Evolutionary conservation across 2,329 filamentous ascomycete species (phyloP).

Genomic region (Colletotrichum camelliae): DNA sequence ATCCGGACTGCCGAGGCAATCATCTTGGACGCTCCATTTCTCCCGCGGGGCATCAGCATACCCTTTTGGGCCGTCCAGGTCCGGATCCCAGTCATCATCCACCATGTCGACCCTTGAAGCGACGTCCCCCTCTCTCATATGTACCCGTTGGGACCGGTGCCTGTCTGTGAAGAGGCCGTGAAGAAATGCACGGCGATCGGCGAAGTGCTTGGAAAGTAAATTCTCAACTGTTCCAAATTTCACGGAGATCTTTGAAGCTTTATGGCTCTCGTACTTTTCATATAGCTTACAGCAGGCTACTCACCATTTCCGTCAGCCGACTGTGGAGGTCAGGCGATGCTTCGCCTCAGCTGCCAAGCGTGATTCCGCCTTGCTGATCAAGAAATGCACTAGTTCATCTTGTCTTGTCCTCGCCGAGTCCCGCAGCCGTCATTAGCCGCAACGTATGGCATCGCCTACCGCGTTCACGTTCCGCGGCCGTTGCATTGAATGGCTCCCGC

Average conservation of each 20-base stretch:
- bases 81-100: not conserved
- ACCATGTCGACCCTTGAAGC: not conserved
- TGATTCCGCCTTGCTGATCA: not conserved
- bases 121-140: not conserved
- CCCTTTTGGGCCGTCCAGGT: not conserved
- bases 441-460: not conserved
- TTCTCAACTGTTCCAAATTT: not conserved
- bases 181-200: not conserved
- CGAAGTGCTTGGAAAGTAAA: not conserved
- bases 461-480: not conserved
- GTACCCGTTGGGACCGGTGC: not conserved
- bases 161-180: not conserved
- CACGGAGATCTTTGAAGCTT: not conserved
- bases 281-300: not conserved
- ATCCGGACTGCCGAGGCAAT: not conserved
- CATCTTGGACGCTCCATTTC: not conserved
- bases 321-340: not conserved
- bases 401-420: not conserved
- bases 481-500: not conserved
- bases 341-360: not conserved
- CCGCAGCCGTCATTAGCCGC: not conserved
- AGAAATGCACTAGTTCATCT: not conserved
- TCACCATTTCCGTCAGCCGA: not conserved
- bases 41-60: not conserved
- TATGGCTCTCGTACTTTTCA: not conserved